A percentile compares a stretch with the other conserved stretches of the same genome.
phyloP scores from a whole-genome alignment of 352 stramenopile genomes.

The Pythium grandisporangium region DNA sequence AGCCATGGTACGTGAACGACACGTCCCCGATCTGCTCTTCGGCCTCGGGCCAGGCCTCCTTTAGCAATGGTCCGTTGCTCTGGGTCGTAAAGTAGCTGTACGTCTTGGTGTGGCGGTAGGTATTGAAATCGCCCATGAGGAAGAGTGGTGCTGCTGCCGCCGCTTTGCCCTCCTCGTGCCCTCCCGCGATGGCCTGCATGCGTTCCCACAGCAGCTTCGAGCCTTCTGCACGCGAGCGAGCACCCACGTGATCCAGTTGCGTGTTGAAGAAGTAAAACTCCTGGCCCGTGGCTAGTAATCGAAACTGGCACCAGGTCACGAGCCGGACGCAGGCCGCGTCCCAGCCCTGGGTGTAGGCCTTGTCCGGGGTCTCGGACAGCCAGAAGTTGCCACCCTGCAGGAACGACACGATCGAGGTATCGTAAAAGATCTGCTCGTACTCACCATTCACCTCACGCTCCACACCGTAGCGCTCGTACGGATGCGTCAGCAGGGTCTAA shows the following conservation, averaged over 20 bases:
- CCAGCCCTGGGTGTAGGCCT: conserved; percentile 42
- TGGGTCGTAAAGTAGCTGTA: conserved; percentile 78
- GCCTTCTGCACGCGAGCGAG: conserved; percentile 34
- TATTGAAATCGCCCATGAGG: conserved; percentile 81
- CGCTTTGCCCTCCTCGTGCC: no score
- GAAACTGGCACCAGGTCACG: conserved; percentile 69
- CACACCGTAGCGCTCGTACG: conserved; percentile 67
- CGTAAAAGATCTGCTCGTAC: conserved; percentile 81
- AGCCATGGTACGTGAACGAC: conserved; percentile 84
- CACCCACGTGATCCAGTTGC: conserved; percentile 60
- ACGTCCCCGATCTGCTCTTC: conserved; percentile 61
- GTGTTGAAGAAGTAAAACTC: conserved; percentile 76
- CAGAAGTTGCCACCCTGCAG: conserved; percentile 66
- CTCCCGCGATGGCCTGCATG: conserved; percentile 49
- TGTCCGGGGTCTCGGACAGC: conserved; percentile 65
- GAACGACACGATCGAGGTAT: conserved; percentile 34
- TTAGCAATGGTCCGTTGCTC: conserved; percentile 40
- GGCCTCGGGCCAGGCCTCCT: conserved; percentile 66
- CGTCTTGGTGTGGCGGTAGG: conserved; percentile 67
- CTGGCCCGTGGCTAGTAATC: conserved; percentile 42
- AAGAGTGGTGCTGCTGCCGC: conserved; percentile 39
- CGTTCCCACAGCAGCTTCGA: conserved; percentile 54
- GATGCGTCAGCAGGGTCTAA: conserved; percentile 32
- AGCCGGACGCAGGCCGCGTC: conserved; percentile 58
- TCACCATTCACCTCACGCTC: conserved; percentile 63